A percentile compares a stretch with the other conserved stretches of the same genome.
Evolutionary conservation across 192 early-diverging fungal species (phyloP).

Genomic region (Backusella psychrophila): DNA sequence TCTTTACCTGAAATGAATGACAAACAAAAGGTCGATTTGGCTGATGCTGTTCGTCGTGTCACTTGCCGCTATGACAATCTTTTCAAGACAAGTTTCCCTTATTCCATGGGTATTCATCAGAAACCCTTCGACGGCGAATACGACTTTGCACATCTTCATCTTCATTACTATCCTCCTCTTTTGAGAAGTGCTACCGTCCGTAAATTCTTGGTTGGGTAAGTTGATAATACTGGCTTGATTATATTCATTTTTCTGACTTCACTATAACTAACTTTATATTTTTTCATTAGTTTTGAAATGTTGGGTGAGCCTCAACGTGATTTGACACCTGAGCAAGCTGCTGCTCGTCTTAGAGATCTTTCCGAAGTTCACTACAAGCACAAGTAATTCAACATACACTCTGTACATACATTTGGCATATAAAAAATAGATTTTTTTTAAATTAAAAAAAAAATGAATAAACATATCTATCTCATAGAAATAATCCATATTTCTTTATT

Average conservation of each 20-base stretch:
- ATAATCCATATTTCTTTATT: neutral
- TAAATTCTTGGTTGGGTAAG: conserved; percentile 94
- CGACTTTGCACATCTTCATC: conserved; percentile 71
- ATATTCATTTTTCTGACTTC: neutral
- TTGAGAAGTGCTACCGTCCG: conserved; percentile 85
- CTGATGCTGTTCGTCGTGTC: conserved; percentile 70
- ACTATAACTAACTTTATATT: neutral
- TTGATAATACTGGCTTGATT: neutral
- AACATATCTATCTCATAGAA: neutral
- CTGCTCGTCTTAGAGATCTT: conserved; percentile 61
- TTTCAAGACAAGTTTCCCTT: conserved; percentile 89
- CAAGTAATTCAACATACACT: neutral
- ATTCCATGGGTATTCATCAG: conserved; percentile 95
- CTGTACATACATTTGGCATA: conserved; percentile 12
- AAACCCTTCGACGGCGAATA: conserved; percentile 65
- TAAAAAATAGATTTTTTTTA: neutral
- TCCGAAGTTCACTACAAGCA: conserved; percentile 60
- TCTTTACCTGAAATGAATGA: conserved; percentile 50
- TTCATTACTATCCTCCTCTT: conserved; percentile 96
- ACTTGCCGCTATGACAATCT: conserved; percentile 92
- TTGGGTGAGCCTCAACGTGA: conserved; percentile 92
- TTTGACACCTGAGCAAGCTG: conserved; percentile 92
- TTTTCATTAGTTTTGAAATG: conserved; percentile 77
- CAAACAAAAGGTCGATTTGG: conserved; percentile 63
- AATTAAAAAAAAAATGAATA: neutral